Conservation (phyloP, 2,329 filamentous ascomycete genomes). For the Cordyceps tenuipes region DNA sequence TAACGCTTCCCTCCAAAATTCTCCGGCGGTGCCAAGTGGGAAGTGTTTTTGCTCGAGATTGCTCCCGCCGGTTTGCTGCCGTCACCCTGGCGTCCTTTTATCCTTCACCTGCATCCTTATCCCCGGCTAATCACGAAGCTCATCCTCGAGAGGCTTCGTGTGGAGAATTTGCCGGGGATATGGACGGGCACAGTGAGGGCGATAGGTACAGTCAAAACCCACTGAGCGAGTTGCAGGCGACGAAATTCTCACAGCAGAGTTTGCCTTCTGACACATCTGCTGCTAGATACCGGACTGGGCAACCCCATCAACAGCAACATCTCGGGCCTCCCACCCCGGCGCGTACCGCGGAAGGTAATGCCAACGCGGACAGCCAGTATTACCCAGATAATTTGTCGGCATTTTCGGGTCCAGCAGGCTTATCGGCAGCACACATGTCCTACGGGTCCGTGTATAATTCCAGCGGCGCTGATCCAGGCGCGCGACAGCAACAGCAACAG, state of each 20-base stretch:
- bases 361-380: conserved; percentile 50
- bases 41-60: conserved; percentile 49
- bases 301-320: conserved; percentile 16
- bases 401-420: conserved; percentile 43
- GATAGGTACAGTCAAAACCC: neutral
- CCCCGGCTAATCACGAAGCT: conserved; percentile 8
- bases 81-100: conserved; percentile 5
- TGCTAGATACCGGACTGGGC: conserved; percentile 40
- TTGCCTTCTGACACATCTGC: conserved; percentile 25
- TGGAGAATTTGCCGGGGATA: conserved; percentile 7
- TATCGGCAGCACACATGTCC: conserved; percentile 45
- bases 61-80: conserved; percentile 24
- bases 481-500: conserved; percentile 36
- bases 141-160: conserved; percentile 2
- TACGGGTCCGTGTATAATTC: conserved; percentile 61
- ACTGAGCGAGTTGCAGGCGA: conserved; percentile 18
- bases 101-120: conserved; percentile 9
- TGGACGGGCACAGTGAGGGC: conserved; percentile 6
- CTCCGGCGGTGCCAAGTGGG: neutral
- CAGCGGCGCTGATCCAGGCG: conserved; percentile 28
- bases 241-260: conserved; percentile 42
- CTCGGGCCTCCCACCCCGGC: conserved; percentile 40
- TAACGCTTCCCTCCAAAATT: neutral
- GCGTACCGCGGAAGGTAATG: conserved; percentile 44
- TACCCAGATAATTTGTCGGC: conserved; percentile 46